Conservation (phyloP, 306 rosid species). For the Elaeagnus macrophylla region DNA sequence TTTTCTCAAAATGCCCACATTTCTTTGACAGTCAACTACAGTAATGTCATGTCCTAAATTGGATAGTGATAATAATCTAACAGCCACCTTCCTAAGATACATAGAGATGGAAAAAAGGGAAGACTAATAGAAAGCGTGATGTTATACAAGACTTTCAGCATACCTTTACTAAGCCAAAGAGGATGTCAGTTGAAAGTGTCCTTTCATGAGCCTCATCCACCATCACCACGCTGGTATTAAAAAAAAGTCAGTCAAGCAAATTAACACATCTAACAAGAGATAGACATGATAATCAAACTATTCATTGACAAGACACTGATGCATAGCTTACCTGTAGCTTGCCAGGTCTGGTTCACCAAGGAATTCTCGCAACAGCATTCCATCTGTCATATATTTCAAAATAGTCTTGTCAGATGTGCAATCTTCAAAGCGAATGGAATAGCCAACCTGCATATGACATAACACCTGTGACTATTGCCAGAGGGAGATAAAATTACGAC, state of each 20-base stretch:
- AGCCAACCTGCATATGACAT: slow-evolving; percentile 66
- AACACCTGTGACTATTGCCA: neutral
- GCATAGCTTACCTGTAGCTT: slow-evolving; percentile 63
- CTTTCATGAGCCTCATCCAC: slow-evolving; percentile 99
- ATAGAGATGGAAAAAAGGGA: slow-evolving; percentile 3
- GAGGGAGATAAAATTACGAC: neutral
- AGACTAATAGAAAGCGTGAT: neutral
- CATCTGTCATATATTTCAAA: slow-evolving; percentile 95
- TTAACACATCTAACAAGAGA: slow-evolving; percentile 12
- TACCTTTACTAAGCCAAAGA: slow-evolving; percentile 92
- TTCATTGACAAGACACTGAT: slow-evolving; percentile 7
- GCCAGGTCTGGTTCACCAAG: slow-evolving; percentile 93
- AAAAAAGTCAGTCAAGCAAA: slow-evolving; percentile 20
- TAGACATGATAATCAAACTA: neutral
- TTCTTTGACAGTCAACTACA: no score
- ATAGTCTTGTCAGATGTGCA: slow-evolving; percentile 94
- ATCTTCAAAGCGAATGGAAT: slow-evolving; percentile 95
- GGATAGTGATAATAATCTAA: no score
- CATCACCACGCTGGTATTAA: slow-evolving; percentile 77
- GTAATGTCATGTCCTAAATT: no score
- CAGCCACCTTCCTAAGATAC: no score
- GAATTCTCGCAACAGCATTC: slow-evolving; percentile 90
- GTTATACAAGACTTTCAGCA: slow-evolving; percentile 18
- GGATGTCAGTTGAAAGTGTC: slow-evolving; percentile 91
- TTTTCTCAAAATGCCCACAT: no score